Evolutionary conservation across 192 early-diverging fungal genomes (phyloP).

Genomic region (Obelidium mucronatum): DNA sequence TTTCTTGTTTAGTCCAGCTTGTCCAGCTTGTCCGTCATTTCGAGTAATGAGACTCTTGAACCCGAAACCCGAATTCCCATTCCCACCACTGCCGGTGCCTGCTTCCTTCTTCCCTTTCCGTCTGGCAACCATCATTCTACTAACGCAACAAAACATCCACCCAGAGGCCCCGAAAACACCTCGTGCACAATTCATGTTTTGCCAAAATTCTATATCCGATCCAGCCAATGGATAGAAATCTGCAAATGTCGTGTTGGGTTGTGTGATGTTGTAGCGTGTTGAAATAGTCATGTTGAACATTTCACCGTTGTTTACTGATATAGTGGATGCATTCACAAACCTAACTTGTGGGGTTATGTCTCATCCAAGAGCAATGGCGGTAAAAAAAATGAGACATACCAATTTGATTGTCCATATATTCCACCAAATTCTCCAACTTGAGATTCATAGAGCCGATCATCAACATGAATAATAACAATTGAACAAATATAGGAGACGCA

Average conservation of each 20-base stretch:
- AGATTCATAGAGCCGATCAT: conserved; percentile 36
- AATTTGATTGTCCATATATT: conserved; percentile 25
- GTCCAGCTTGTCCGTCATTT: too few relatives aligned
- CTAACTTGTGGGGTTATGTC: not conserved
- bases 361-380: not conserved
- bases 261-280: not conserved
- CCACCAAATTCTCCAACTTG: conserved; percentile 34
- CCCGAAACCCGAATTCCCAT: too few relatives aligned
- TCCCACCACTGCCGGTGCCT: too few relatives aligned
- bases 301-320: not conserved
- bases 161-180: conserved; percentile 23
- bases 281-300: not conserved
- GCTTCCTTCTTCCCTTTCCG: conserved; percentile 23
- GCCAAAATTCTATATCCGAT: conserved; percentile 30
- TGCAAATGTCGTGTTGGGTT: not conserved
- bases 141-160: conserved; percentile 32
- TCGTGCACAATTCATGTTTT: conserved; percentile 22
- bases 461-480: conserved; percentile 29
- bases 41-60: too few relatives aligned
- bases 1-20: too few relatives aligned
- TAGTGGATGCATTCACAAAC: conserved; percentile 13
- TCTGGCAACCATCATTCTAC: conserved; percentile 4
- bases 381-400: not conserved
- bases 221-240: conserved; percentile 18
- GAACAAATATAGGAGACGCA: conserved; percentile 13